Conservation (phyloP, 768 basidiomycete species). For the Agrocybe chaxingu region DNA sequence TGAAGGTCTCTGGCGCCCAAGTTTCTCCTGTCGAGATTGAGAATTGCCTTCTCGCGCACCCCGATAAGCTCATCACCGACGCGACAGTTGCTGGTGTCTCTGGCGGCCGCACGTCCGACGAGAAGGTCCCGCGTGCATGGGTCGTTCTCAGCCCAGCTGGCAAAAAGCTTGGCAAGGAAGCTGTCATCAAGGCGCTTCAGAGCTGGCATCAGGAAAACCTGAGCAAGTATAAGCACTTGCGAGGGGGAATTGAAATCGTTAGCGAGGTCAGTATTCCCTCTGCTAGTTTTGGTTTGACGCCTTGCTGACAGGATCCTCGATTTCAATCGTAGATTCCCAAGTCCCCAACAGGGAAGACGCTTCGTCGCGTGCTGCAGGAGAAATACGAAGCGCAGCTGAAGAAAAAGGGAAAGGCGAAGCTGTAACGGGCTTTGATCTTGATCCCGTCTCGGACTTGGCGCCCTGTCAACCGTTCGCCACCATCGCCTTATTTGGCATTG, state of each 20-base stretch:
- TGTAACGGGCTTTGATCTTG: constrained; percentile 14
- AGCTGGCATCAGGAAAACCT: constrained; percentile 60
- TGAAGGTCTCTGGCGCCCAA: constrained; percentile 78
- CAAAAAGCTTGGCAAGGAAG: constrained; percentile 38
- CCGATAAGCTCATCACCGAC: constrained; percentile 59
- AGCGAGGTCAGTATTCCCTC: constrained; percentile 43
- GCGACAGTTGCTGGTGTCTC: constrained; percentile 71
- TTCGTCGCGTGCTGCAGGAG: constrained; percentile 61
- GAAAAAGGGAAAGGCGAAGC: constrained; percentile 27
- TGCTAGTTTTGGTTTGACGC: constrained; percentile 1
- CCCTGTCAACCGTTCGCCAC: no score
- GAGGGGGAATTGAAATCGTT: constrained; percentile 69
- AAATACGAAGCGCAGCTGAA: constrained; percentile 41
- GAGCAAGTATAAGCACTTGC: constrained; percentile 74
- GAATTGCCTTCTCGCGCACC: constrained; percentile 57
- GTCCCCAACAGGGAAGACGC: constrained; percentile 67
- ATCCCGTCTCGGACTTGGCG: no score
- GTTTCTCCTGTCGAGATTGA: constrained; percentile 83
- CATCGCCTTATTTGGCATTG: no score
- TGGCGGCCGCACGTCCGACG: constrained; percentile 67
- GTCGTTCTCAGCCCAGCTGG: constrained; percentile 62
- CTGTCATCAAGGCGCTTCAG: constrained; percentile 46
- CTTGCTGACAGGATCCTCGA: neutral
- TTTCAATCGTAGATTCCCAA: constrained; percentile 58
- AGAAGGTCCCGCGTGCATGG: constrained; percentile 79